Conservation (phyloP, 352 stramenopile genomes). For the Blastocystis hominis region DNA sequence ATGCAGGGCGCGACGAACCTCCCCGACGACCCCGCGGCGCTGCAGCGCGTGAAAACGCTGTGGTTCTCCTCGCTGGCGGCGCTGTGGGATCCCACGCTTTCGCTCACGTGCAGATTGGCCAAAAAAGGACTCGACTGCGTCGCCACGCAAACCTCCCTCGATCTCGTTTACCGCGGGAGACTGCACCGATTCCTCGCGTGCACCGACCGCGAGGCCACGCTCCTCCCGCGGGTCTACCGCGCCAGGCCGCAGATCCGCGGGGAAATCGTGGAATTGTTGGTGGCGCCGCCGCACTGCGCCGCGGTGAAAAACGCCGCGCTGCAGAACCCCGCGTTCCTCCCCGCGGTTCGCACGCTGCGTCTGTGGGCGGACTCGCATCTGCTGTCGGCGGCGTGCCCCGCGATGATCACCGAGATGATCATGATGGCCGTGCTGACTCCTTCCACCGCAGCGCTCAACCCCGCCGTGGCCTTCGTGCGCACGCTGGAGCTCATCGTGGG, state of each 20-base stretch:
- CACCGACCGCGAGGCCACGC: neutral
- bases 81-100: neutral
- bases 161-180: neutral
- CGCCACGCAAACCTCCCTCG: neutral
- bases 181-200: neutral
- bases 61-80: neutral
- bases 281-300: neutral
- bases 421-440: neutral
- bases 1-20: neutral
- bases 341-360: neutral
- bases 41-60: slow-evolving; percentile 21
- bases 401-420: neutral
- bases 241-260: neutral
- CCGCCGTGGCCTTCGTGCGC: neutral
- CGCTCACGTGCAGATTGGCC: neutral
- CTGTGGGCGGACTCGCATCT: neutral
- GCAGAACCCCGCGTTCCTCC: slow-evolving; percentile 37
- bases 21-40: neutral
- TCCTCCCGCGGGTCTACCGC: neutral
- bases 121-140: slow-evolving; percentile 6
- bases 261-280: neutral
- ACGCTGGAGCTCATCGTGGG: neutral
- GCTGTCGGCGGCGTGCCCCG: neutral
- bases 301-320: neutral
- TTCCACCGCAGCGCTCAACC: neutral